Evolutionary conservation across 169 alveolate species (phyloP).

Genomic region (Plasmodium ovale): DNA sequence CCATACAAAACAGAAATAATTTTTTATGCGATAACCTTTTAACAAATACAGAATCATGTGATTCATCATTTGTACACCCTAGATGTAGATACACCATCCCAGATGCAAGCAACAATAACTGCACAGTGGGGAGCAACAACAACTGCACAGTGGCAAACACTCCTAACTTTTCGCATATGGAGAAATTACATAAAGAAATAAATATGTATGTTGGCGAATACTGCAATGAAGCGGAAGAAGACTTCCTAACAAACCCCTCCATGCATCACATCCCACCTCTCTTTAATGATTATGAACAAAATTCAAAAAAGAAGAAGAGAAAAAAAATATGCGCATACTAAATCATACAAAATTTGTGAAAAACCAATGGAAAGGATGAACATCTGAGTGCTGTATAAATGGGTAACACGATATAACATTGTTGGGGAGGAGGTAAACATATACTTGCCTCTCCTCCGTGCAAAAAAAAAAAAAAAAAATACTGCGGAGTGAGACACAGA

Average conservation of each 20-base stretch:
- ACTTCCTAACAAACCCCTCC: too few relatives aligned
- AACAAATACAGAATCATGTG: constrained; percentile 9
- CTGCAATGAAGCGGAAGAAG: background rate
- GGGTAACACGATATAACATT: too few relatives aligned
- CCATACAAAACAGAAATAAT: background rate
- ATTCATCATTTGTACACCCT: background rate
- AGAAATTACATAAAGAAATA: background rate
- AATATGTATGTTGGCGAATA: background rate
- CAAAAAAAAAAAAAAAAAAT: too few relatives aligned
- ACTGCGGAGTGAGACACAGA: too few relatives aligned
- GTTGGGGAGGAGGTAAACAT: too few relatives aligned
- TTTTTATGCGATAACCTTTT: background rate
- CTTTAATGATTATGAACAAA: background rate
- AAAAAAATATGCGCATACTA: background rate
- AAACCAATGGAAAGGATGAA: background rate
- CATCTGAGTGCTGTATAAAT: background rate
- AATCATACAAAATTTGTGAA: background rate
- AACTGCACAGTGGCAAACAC: background rate
- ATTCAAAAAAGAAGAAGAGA: constrained; percentile 6
- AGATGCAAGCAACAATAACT: background rate
- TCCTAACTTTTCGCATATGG: background rate
- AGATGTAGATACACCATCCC: background rate
- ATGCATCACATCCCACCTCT: background rate
- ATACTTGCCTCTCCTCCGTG: too few relatives aligned
- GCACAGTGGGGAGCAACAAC: background rate